These are phyloP conservation scores for Arxiozyma slooffiae DNA, from an alignment of 1,139 yeast genomes.

Conservation along the genomic window DNA sequence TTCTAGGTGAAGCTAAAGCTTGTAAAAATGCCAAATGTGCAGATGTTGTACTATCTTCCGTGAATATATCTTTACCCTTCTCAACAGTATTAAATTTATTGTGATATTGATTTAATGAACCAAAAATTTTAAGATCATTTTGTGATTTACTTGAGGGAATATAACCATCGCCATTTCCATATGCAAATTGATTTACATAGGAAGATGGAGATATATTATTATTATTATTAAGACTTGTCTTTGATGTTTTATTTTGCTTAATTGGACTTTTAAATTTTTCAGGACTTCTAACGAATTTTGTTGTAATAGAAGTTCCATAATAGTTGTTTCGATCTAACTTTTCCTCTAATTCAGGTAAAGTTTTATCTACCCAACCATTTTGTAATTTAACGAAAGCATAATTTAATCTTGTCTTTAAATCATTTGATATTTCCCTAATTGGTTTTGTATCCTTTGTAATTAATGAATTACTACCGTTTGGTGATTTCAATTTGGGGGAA, in stretches of 20 bases:
- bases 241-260: not conserved
- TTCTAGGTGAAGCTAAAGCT: constrained; percentile 24
- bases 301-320: constrained; percentile 6
- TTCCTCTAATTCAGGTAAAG: constrained; percentile 32
- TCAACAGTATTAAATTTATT: not conserved
- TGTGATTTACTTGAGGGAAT: not conserved
- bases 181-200: constrained; percentile 16
- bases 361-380: constrained; percentile 35
- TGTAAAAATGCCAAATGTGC: constrained; percentile 34
- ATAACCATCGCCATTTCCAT: constrained; percentile 6
- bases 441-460: constrained; percentile 28
- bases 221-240: not conserved
- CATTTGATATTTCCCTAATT: constrained; percentile 35
- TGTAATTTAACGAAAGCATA: constrained; percentile 41
- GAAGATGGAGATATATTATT: constrained; percentile 7
- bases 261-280: not conserved
- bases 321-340: constrained; percentile 13
- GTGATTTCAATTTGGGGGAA: constrained; percentile 33
- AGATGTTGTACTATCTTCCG: constrained; percentile 21
- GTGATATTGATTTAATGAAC: too few relatives aligned
- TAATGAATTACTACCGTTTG: constrained; percentile 18
- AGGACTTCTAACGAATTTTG: not conserved
- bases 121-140: too few relatives aligned
- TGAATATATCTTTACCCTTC: not conserved
- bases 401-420: constrained; percentile 37